phyloP scores from a whole-genome alignment of 768 basidiomycete genomes.

The Pisolithus albus region DNA sequence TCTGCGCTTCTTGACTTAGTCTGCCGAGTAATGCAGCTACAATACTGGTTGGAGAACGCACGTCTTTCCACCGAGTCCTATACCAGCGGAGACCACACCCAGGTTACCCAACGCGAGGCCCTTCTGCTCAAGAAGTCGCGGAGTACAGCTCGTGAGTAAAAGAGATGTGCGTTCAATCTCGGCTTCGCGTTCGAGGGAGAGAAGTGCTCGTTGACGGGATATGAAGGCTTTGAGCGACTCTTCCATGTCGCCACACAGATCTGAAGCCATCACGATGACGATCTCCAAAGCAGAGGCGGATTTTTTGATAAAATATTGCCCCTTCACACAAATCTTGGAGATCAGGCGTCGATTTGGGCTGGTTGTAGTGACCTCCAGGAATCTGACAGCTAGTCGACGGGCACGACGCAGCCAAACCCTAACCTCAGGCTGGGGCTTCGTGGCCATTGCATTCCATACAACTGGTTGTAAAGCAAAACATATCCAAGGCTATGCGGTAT shows the following conservation, averaged over 20 bases:
- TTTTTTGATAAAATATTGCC: too few species aligned
- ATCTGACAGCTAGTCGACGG: too few species aligned
- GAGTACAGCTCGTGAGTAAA: constrained; percentile 74
- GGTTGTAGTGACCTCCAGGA: too few species aligned
- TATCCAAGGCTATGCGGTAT: too few species aligned
- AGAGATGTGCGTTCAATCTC: constrained; percentile 78
- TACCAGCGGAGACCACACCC: constrained; percentile 59
- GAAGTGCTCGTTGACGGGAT: constrained; percentile 55
- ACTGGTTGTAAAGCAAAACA: too few species aligned
- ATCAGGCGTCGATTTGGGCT: too few species aligned
- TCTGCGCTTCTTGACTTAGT: constrained; percentile 41
- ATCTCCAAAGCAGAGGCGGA: too few species aligned
- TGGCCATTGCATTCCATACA: too few species aligned
- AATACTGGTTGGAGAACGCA: constrained; percentile 27
- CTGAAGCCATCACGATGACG: background rate
- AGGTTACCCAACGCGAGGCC: constrained; percentile 76
- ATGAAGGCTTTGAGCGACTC: constrained; percentile 50
- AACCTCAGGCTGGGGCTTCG: too few species aligned
- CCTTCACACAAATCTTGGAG: too few species aligned
- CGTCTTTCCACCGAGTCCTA: constrained; percentile 93
- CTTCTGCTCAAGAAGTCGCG: constrained; percentile 80
- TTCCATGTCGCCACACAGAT: constrained; percentile 14
- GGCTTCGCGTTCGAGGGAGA: constrained; percentile 69
- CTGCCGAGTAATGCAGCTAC: background rate
- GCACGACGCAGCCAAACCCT: too few species aligned